Percentiles rank a stretch among this genome's conserved stretches.
Conservation (phyloP, 2,329 filamentous ascomycete species). For the Cladobotryum mycophilum region DNA sequence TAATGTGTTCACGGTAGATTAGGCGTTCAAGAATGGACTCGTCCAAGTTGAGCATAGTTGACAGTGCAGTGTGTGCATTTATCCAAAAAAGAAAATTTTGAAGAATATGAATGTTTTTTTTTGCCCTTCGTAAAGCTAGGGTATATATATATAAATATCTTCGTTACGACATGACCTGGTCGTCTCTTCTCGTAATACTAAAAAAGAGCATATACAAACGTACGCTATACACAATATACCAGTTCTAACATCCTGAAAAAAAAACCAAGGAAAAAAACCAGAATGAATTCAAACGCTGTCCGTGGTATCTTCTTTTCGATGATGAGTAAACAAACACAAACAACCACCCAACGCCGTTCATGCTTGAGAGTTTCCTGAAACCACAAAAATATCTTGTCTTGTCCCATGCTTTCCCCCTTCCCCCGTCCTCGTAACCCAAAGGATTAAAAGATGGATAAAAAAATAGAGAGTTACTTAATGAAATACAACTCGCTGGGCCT, state of each 20-base stretch:
- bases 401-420: too few species aligned
- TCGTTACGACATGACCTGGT: conserved; percentile 7
- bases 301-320: conserved; percentile 2
- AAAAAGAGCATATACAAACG: conserved; percentile 4
- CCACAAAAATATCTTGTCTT: not conserved
- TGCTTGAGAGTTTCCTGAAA: not conserved
- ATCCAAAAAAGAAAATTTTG: not conserved
- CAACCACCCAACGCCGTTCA: not conserved
- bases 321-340: not conserved
- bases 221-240: not conserved
- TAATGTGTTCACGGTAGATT: conserved; percentile 27
- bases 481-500: conserved; percentile 23
- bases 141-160: not conserved
- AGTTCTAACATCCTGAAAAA: not conserved
- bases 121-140: too few species aligned
- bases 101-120: not conserved
- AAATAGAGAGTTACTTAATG: conserved; percentile 18
- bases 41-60: conserved; percentile 10
- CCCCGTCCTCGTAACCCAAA: too few species aligned
- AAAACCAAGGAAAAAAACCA: not conserved
- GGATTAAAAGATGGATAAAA: too few species aligned
- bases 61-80: too few species aligned
- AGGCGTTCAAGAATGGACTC: conserved; percentile 23
- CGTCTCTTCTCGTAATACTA: conserved; percentile 3
- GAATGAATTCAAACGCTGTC: not conserved